Base-by-base conservation (phyloP, 2,329 filamentous ascomycete genomes). In the Fusarium sp. region DNA sequence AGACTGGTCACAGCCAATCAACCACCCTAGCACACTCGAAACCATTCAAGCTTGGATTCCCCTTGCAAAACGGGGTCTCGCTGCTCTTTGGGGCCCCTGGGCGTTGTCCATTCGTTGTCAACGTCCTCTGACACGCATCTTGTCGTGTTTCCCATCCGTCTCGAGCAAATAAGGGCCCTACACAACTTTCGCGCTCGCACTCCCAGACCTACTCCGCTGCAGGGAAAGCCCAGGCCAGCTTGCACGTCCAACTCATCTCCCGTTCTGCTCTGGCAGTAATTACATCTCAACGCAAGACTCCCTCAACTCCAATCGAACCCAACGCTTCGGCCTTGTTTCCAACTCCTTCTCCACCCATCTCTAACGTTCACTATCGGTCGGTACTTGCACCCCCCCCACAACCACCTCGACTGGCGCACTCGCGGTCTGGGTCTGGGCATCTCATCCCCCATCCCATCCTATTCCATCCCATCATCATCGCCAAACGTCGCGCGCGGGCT, bases 131-230 rank as follows among this genome's bases (percentile, higher is more conserved):
- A 71, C 57, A 60, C 71, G 64, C 71, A 73, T 74, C 71, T 35
- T 55, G 61, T 71, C 67, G 56, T 73, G 70, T 73, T 71, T 70
- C 33, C 67, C 70, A 60, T 73, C 61, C 67, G 51, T 65, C 67
- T 62, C 64, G 51, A 73, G 56, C 66, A 69, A 70, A 70, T 51
- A 70, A 64, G 53, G 27, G 33, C 33, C 29, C 33, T 46, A 31
- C 62, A 64, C 62, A 57, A 24, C 33, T 57, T 35, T 6, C 16
- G 33, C 27, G 35, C 42, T 46, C 31, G 17, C 56, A 59, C 49
- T 66, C 36, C 42, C n/a, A 61, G 51, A 66, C 66, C 46, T n/a
- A n/a, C n/a, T 27, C 20, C 57, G 20, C 56, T 31, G 46, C 58
- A 64, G 60, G 71, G 40, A 62, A 58, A 68, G 44, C 33, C 46